phyloP scores from a whole-genome alignment of 495 filamentous ascomycete species.

The Penicillium argentinense region DNA sequence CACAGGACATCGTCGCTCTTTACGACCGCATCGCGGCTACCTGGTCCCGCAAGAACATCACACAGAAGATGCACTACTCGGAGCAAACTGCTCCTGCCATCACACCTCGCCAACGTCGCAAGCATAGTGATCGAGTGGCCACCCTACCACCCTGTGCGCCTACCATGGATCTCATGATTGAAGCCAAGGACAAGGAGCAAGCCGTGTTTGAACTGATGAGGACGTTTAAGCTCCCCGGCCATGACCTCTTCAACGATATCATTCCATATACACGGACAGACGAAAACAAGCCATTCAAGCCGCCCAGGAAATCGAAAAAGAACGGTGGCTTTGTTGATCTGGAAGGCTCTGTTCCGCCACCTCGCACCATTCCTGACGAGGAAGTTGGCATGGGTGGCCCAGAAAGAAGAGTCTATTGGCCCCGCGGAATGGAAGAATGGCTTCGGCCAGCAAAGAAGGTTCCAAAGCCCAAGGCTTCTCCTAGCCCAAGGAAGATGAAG shows the following conservation, averaged over 20 bases:
- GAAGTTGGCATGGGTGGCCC: conserved; percentile 88
- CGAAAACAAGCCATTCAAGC: conserved; percentile 64
- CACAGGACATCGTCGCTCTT: conserved; percentile 72
- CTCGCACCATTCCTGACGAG: conserved; percentile 54
- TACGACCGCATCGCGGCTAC: conserved; percentile 76
- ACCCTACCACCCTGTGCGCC: conserved; percentile 78
- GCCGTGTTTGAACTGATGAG: conserved; percentile 94
- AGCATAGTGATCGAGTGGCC: conserved; percentile 76
- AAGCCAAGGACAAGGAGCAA: conserved; percentile 98
- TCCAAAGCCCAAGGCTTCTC: conserved; percentile 54
- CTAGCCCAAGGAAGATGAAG: conserved; percentile 28
- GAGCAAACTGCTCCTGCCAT: conserved; percentile 75
- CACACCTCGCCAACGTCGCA: conserved; percentile 72
- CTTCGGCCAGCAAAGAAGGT: conserved; percentile 74
- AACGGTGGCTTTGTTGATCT: conserved; percentile 52
- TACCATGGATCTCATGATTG: conserved; percentile 95
- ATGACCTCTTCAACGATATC: conserved; percentile 73
- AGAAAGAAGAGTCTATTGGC: conserved; percentile 90
- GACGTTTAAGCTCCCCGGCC: conserved; percentile 77
- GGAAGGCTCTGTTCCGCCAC: conserved; percentile 46
- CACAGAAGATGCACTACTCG: conserved; percentile 94
- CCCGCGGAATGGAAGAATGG: conserved; percentile 86
- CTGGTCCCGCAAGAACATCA: conserved; percentile 85
- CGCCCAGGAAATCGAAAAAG: conserved; percentile 50
- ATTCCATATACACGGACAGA: conserved; percentile 74